Base-by-base conservation (phyloP, 2,329 filamentous ascomycete species). In the Aspergillus amoenus region DNA sequence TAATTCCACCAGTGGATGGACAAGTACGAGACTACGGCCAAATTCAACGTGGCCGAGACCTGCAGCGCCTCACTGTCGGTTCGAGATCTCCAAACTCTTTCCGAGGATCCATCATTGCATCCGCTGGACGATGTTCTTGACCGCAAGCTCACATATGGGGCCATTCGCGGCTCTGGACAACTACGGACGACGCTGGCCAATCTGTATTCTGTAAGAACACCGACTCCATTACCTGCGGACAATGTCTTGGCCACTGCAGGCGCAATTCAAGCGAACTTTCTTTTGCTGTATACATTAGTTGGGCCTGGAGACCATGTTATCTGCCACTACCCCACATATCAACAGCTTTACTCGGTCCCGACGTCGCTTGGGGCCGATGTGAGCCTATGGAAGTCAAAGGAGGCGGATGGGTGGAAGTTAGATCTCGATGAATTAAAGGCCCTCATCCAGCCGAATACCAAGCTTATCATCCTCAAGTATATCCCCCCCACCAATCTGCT, bases 311-410 rank as follows among this genome's bases (percentile, higher is more conserved):
- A 96, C 68, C 91, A 96, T 79, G 88, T 93, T 46, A 83, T 96
- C 57, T 94, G 90, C 67, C 89, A 94, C 57, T 90, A 92, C 69
- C 91, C 92, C 12, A 93, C 90, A 1, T 95, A 94, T 67, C 90
- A 94, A 71, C 90, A 94, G 66, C 81, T 96, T 1, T 94, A 93
- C 68, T 79, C 85, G 9, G 84, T 95, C 1, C 90, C 91, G 0
- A 80, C 81, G 63, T 88, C 86, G 39, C 76, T 95, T 5, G 91
- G 91, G 0, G 90, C 90, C 1, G 84, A 90, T 57, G 88, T 95
- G 15, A 86, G 86, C 42, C 72, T 93, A 11, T 96, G 91, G 91
- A 85, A 84, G 68, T 80, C 91, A 8, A 82, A 81, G 48, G 80
- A 83, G 40, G 79, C 85, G 21, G 82, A 90, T 48, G 80, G 82